phyloP scores from a whole-genome alignment of 2,329 filamentous ascomycete genomes.

The Blumeria hordei region DNA sequence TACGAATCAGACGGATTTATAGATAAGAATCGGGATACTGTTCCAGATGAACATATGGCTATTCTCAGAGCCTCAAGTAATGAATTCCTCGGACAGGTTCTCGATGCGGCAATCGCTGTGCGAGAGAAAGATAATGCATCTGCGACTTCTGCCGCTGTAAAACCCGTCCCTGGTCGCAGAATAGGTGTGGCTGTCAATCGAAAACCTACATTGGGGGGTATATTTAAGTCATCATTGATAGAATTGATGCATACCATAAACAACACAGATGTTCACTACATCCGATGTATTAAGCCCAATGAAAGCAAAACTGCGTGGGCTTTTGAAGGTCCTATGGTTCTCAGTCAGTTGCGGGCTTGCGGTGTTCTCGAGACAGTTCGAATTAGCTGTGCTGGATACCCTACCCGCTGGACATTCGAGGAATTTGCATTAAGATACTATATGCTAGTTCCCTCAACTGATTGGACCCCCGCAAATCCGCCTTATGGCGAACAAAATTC shows the following conservation, averaged over 20 bases:
- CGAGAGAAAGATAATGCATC: slow-evolving; percentile 66
- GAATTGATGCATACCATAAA: slow-evolving; percentile 97
- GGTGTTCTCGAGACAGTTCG: slow-evolving; percentile 96
- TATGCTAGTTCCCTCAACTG: slow-evolving; percentile 74
- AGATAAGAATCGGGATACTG: slow-evolving; percentile 97
- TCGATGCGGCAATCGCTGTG: slow-evolving; percentile 65
- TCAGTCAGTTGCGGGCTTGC: slow-evolving; percentile 89
- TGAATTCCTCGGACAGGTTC: slow-evolving; percentile 57
- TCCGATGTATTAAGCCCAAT: slow-evolving; percentile 96
- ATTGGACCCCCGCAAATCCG: slow-evolving; percentile 85
- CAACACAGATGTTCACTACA: slow-evolving; percentile 95
- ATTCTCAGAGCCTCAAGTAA: slow-evolving; percentile 70
- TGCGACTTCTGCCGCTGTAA: slow-evolving; percentile 45
- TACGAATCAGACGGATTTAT: slow-evolving; percentile 99
- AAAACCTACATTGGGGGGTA: slow-evolving; percentile 90
- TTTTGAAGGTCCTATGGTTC: slow-evolving; percentile 95
- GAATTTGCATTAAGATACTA: slow-evolving; percentile 96
- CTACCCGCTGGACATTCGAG: slow-evolving; percentile 95
- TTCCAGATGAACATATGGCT: slow-evolving; percentile 94
- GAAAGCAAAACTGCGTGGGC: slow-evolving; percentile 94
- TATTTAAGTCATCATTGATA: slow-evolving; percentile 95
- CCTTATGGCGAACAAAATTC: slow-evolving; percentile 78
- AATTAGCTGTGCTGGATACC: slow-evolving; percentile 92
- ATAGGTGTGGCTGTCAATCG: slow-evolving; percentile 81
- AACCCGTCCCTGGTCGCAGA: slow-evolving; percentile 57